Evolutionary conservation across 2,329 filamentous ascomycete species (phyloP).

Genomic region (Phaeoacremonium minimum): DNA sequence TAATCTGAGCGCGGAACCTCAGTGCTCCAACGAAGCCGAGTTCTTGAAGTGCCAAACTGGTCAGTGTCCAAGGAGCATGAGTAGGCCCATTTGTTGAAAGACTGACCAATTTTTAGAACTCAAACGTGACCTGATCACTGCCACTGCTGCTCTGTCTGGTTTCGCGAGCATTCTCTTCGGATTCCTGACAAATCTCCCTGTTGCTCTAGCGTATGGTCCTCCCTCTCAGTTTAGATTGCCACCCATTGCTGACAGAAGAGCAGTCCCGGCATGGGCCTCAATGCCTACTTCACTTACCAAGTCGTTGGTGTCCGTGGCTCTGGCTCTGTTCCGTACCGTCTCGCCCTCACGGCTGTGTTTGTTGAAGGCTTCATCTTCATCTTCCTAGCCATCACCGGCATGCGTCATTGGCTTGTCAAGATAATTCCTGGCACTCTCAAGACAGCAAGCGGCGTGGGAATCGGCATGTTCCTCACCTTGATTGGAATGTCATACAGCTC

Average conservation of each 20-base stretch:
- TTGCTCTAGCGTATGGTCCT: conserved; percentile 59
- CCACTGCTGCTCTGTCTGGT: conserved; percentile 75
- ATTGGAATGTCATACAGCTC: conserved; percentile 71
- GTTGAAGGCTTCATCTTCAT: conserved; percentile 62
- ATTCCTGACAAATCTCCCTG: conserved; percentile 75
- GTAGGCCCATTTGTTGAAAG: too few species aligned
- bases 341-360: conserved; percentile 61
- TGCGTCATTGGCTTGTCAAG: conserved; percentile 69
- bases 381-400: conserved; percentile 59
- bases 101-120: conserved; percentile 26
- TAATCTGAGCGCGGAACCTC: too few species aligned
- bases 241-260: conserved; percentile 10
- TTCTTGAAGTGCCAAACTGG: conserved; percentile 44
- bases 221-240: neutral
- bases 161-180: conserved; percentile 74
- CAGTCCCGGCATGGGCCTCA: conserved; percentile 64
- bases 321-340: conserved; percentile 51
- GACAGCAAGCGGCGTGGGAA: conserved; percentile 61
- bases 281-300: conserved; percentile 65
- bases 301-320: conserved; percentile 58
- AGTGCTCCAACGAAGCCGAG: conserved; percentile 41
- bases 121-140: conserved; percentile 75
- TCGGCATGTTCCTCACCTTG: conserved; percentile 60
- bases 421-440: conserved; percentile 62
- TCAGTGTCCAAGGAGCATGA: conserved; percentile 18